A percentile compares a stretch with the other conserved stretches of the same genome.
Conservation (phyloP, 1,139 yeast species). For the Blastobotrys raffinosifermentans region DNA sequence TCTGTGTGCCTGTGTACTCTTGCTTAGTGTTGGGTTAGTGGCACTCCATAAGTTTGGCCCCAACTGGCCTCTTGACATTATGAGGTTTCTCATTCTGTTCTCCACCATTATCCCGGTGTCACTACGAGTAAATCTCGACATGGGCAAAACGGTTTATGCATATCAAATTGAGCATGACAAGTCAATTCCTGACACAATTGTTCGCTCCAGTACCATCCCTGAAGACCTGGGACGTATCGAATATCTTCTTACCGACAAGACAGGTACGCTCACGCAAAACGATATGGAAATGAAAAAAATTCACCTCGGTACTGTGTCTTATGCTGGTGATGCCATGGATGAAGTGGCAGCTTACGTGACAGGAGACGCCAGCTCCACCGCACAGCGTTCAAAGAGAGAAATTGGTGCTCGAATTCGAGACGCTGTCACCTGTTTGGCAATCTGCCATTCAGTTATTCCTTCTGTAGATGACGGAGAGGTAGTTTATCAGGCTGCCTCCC, state of each 20-base stretch:
- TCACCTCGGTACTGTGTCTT: slow-evolving; percentile 88
- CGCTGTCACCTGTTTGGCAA: slow-evolving; percentile 70
- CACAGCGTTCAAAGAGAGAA: slow-evolving; percentile 50
- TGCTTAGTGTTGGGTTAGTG: slow-evolving; percentile 71
- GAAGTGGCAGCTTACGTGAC: slow-evolving; percentile 69
- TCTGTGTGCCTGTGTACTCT: slow-evolving; percentile 77
- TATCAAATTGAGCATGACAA: slow-evolving; percentile 87
- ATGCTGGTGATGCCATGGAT: slow-evolving; percentile 88
- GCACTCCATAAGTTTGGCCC: slow-evolving; percentile 70
- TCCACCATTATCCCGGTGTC: slow-evolving; percentile 96
- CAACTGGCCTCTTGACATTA: slow-evolving; percentile 82
- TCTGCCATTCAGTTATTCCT: slow-evolving; percentile 96
- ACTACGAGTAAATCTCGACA: slow-evolving; percentile 84
- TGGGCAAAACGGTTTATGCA: slow-evolving; percentile 95
- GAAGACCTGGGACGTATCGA: slow-evolving; percentile 97
- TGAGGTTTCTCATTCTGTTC: slow-evolving; percentile 85
- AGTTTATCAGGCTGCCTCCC: slow-evolving; percentile 95
- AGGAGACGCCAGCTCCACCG: slow-evolving; percentile 25
- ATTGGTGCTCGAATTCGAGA: slow-evolving; percentile 73
- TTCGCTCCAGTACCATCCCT: slow-evolving; percentile 94
- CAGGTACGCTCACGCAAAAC: slow-evolving; percentile 96
- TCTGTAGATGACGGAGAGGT: slow-evolving; percentile 57
- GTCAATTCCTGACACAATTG: slow-evolving; percentile 79
- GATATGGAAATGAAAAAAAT: slow-evolving; percentile 95
- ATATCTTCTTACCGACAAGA: slow-evolving; percentile 85